A percentile compares a stretch with the other conserved stretches of the same genome.
These are phyloP conservation scores for Simmondsia chinensis DNA, from an alignment of 148 eudicot species.

Conservation along the genomic window DNA sequence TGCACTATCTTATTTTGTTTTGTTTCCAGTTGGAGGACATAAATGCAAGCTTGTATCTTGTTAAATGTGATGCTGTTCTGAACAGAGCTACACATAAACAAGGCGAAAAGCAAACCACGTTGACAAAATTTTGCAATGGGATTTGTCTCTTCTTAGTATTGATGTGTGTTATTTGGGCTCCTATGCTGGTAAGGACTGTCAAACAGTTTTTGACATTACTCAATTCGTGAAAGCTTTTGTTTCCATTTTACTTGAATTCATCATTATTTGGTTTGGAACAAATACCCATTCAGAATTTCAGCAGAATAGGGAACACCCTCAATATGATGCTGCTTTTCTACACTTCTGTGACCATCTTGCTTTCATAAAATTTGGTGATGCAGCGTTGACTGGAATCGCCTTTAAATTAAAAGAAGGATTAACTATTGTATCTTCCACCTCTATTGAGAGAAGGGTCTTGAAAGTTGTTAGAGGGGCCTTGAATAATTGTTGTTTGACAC, in stretches of 20 bases:
- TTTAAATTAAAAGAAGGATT: too few species aligned
- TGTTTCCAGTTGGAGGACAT: conserved; percentile 84
- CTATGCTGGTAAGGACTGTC: conserved; percentile 80
- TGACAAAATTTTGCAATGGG: conserved; percentile 92
- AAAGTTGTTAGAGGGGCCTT: too few species aligned
- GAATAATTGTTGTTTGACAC: too few species aligned
- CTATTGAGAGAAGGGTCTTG: too few species aligned
- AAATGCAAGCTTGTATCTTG: conserved; percentile 97
- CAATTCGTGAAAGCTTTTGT: neutral
- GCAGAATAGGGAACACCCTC: too few species aligned
- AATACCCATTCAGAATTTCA: too few species aligned
- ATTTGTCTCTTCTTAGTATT: conserved; percentile 87
- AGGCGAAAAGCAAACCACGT: conserved; percentile 84
- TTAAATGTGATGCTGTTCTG: conserved; percentile 80
- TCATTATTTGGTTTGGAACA: too few species aligned
- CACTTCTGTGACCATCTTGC: neutral
- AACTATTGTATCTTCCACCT: too few species aligned
- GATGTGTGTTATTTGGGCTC: conserved; percentile 96
- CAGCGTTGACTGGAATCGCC: too few species aligned
- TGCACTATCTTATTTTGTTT: conserved; percentile 11
- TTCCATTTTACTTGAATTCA: too few species aligned
- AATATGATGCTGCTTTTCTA: neutral
- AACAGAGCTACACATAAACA: conserved; percentile 76
- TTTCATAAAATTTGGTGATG: too few species aligned
- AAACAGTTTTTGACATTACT: neutral